These are phyloP conservation scores for Pseudevernia furfuracea DNA, from an alignment of 495 filamentous ascomycete genomes.

Conservation along the genomic window DNA sequence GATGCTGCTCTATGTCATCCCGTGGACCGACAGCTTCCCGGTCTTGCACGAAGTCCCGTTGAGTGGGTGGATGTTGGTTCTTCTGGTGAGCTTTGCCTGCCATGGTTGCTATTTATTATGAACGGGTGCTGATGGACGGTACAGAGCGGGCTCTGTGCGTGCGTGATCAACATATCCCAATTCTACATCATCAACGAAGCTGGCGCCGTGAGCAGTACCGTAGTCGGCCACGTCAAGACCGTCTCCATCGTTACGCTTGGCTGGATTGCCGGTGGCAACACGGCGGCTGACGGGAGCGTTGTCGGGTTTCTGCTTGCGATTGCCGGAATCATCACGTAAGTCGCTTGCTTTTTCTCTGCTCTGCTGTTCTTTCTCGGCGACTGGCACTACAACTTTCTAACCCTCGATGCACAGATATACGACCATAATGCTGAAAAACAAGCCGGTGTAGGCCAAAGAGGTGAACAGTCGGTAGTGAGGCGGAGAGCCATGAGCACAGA, in stretches of 20 bases:
- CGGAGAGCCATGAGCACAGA: too few species aligned
- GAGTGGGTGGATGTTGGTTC: too few species aligned
- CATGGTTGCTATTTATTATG: too few species aligned
- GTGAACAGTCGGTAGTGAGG: background rate
- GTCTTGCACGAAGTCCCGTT: too few species aligned
- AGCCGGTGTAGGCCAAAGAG: background rate
- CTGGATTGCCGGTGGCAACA: constrained; percentile 30
- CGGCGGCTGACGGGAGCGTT: background rate
- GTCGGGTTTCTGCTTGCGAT: too few species aligned
- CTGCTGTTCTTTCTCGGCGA: background rate
- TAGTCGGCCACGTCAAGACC: constrained; percentile 52
- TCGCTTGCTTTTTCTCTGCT: background rate
- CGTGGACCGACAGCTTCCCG: too few species aligned
- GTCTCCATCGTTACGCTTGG: constrained; percentile 35
- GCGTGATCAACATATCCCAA: constrained; percentile 60
- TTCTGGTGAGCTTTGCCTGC: too few species aligned
- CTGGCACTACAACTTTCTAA: background rate
- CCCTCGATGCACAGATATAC: background rate
- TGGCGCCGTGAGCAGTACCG: constrained; percentile 59
- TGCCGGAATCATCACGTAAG: too few species aligned
- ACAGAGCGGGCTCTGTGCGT: constrained; percentile 47
- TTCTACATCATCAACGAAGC: constrained; percentile 65
- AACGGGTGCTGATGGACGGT: constrained; percentile 31
- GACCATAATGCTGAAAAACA: background rate
- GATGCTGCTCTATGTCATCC: background rate